phyloP scores from a whole-genome alignment of 1,284 basidiomycete species.

The Mixia osmundae region DNA sequence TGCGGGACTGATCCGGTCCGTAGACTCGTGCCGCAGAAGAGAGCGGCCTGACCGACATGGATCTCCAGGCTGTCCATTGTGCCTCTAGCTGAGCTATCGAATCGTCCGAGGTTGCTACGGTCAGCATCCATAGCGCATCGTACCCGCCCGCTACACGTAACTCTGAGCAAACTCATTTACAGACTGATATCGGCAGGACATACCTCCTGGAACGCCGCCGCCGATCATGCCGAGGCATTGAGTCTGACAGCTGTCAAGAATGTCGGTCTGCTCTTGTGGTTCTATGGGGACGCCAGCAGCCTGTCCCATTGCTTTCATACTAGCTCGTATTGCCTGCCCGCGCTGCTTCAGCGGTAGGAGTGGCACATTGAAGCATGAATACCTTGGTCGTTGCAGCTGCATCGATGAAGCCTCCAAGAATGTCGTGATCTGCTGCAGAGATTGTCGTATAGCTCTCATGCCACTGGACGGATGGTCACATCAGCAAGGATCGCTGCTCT shows the following conservation, averaged over 20 bases:
- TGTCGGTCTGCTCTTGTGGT: constrained; percentile 58
- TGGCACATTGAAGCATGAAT: neutral
- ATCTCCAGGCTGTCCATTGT: too few species aligned
- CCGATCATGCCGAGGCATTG: constrained; percentile 58
- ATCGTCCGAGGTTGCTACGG: too few species aligned
- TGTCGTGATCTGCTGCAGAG: neutral
- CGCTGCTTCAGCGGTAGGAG: neutral
- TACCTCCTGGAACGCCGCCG: constrained; percentile 87
- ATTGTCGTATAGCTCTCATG: constrained; percentile 15
- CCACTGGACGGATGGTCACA: neutral
- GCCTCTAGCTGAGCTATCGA: too few species aligned
- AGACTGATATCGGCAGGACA: constrained; percentile 15
- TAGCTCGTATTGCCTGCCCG: constrained; percentile 46
- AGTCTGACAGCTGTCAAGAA: constrained; percentile 58
- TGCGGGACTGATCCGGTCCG: too few species aligned
- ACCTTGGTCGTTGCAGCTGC: neutral
- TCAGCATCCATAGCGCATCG: too few species aligned
- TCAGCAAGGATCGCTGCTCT: constrained; percentile 10
- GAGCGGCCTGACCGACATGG: too few species aligned
- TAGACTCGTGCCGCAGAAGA: too few species aligned
- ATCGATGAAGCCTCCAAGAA: neutral
- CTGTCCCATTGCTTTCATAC: constrained; percentile 73
- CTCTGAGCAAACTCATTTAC: too few species aligned
- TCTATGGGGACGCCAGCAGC: constrained; percentile 68
- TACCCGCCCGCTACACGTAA: too few species aligned